These are phyloP conservation scores for Cladosporium velox DNA, from an alignment of 2,329 filamentous ascomycete species.

Conservation along the genomic window DNA sequence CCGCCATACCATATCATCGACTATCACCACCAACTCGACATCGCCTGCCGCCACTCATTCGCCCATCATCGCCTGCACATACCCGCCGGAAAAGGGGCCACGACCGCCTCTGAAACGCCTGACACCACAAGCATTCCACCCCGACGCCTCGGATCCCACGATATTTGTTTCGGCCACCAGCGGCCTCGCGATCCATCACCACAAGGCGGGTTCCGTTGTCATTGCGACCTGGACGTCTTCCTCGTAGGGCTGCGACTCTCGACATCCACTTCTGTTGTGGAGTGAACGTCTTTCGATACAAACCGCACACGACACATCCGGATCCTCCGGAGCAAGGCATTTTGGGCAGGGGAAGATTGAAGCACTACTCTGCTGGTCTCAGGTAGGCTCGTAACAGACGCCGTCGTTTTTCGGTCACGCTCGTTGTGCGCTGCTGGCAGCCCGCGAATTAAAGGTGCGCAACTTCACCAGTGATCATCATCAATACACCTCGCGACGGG, in stretches of 20 bases:
- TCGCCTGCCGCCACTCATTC: not conserved
- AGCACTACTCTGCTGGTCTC: conserved; percentile 13
- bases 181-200: not conserved
- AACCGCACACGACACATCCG: not conserved
- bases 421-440: conserved; percentile 25
- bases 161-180: conserved; percentile 11
- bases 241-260: conserved; percentile 1
- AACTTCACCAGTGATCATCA: not conserved
- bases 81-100: conserved; percentile 17
- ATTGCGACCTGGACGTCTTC: not conserved
- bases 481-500: not conserved
- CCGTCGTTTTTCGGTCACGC: conserved; percentile 3
- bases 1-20: not conserved
- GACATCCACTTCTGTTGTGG: conserved; percentile 12
- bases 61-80: not conserved
- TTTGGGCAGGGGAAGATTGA: not conserved
- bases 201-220: conserved; percentile 11
- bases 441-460: conserved; percentile 22
- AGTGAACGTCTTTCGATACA: not conserved
- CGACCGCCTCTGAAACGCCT: conserved; percentile 15
- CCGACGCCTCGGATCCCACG: conserved; percentile 8
- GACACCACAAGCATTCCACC: conserved; percentile 17
- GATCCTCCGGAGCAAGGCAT: not conserved
- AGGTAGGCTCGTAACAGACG: conserved; percentile 19
- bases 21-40: not conserved